Evolutionary conservation across 257 asterid species (phyloP).

Genomic region (Solanum corneliomulleri): DNA sequence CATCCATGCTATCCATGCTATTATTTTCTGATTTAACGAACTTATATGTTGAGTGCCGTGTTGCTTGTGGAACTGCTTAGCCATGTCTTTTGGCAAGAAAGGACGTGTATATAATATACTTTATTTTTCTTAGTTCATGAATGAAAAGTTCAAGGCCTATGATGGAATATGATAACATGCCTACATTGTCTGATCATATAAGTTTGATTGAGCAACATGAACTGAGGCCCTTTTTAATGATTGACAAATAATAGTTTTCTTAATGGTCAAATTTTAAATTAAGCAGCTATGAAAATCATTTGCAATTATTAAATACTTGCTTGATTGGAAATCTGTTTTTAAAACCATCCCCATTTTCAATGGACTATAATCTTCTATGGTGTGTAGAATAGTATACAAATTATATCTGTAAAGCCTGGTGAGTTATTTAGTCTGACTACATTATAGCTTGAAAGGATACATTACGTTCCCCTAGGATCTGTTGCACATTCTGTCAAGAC

Average conservation of each 20-base stretch:
- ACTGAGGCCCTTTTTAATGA: neutral
- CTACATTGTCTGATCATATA: constrained; percentile 1
- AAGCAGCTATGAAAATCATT: neutral
- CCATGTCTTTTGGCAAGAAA: neutral
- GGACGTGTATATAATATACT: neutral
- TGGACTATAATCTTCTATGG: neutral
- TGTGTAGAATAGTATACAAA: neutral
- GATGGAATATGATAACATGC: neutral
- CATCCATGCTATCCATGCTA: neutral
- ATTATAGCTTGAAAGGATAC: neutral
- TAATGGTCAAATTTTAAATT: neutral
- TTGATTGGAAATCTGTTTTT: neutral
- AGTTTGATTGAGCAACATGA: neutral
- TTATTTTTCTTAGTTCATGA: neutral
- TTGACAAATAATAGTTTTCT: neutral
- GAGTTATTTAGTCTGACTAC: neutral
- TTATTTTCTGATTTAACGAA: neutral
- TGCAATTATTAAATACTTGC: neutral
- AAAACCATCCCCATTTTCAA: neutral
- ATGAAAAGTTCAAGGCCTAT: neutral
- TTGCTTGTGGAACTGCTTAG: neutral
- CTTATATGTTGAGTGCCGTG: neutral
- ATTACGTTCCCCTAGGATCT: neutral
- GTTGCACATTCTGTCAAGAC: neutral
- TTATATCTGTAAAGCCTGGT: neutral